Base-by-base conservation (phyloP, 805 yeast species). In the Scheffersomyces amazonensis region DNA sequence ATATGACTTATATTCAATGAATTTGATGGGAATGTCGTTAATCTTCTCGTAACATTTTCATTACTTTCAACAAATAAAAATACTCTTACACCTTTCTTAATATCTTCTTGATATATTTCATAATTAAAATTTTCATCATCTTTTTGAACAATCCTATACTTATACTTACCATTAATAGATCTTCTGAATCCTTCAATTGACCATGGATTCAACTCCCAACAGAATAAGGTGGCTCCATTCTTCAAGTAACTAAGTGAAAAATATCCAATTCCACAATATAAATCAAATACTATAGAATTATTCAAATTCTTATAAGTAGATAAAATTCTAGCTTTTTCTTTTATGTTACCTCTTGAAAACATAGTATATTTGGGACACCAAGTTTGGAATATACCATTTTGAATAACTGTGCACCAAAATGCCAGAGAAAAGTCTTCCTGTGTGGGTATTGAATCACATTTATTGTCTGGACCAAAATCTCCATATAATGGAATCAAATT, bases 201-300 rank as follows among this genome's bases (percentile, higher is more conserved):
- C 93, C 93, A 87, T 2, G 87, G 85, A 49, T 88, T 87, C 31
- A 87, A 58, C 44, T 87, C 96, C 87, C 95, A 87, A 52, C 95
- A 81, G 34, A 80, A 71, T 1, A 86, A 60, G 6, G 60, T 50
- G 2, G 88, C 87, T 1, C 73, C 71, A 20, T 69, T 63, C 34
- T 64, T 66, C 32, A 84, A 62, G 51, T 88, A 87, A 32, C 86
- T 71, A 18, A 88, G 61, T 5, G 89, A 75, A 56, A 87, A 87
- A 58, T 87, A 87, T 3, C 96, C 96, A 34, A 87, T 88, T 0
- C 96, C 96, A 21, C 85, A 80, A 55, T 87, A 87, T 31, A 88
- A 50, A 53, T 87, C 96, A 3, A 84, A 66, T 0, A 83, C 77
- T 16, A 66, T 70, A 0, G 67, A 63, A 10, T 58, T 66, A 8